phyloP scores from a whole-genome alignment of 2,329 filamentous ascomycete genomes.

The Colletotrichum tropicicola region DNA sequence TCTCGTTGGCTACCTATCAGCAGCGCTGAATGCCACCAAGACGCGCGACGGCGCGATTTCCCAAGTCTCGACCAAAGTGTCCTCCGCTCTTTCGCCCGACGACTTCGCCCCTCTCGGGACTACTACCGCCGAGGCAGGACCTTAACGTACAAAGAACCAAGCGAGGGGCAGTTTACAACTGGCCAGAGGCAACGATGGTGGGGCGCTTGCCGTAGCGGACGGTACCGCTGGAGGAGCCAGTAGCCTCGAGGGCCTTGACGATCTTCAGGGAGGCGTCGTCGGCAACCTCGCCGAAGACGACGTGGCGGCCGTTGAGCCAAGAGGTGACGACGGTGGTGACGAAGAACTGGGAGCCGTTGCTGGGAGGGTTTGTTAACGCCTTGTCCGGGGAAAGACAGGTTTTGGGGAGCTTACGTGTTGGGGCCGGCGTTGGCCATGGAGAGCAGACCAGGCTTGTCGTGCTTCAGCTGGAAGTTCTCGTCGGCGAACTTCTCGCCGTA shows the following conservation, averaged over 20 bases:
- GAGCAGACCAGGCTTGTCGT: constrained; percentile 79
- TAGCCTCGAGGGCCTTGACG: constrained; percentile 70
- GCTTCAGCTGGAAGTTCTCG: constrained; percentile 86
- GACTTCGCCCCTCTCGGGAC: constrained; percentile 10
- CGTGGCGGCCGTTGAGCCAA: constrained; percentile 85
- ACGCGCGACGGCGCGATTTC: constrained; percentile 7
- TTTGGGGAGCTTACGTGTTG: constrained; percentile 80
- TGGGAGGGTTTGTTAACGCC: constrained; percentile 56
- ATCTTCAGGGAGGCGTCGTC: constrained; percentile 57
- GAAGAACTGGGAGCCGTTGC: constrained; percentile 99
- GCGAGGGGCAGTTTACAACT: constrained; percentile 47
- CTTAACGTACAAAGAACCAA: constrained; percentile 33
- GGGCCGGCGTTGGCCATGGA: constrained; percentile 97
- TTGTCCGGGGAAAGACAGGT: too few relatives aligned
- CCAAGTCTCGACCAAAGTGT: constrained; percentile 16
- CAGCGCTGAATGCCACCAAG: constrained; percentile 4
- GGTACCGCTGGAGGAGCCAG: constrained; percentile 62
- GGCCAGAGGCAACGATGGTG: constrained; percentile 65
- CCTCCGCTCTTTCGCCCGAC: background rate
- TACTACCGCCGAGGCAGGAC: constrained; percentile 5
- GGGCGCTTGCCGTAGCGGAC: constrained; percentile 66
- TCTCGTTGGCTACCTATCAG: constrained; percentile 24
- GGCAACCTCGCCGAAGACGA: constrained; percentile 82
- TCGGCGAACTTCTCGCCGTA: constrained; percentile 95
- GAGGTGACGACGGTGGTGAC: constrained; percentile 91